Evolutionary conservation across 2,329 filamentous ascomycete genomes (phyloP).

Genomic region (Graphilbum ipis-grandicollis): DNA sequence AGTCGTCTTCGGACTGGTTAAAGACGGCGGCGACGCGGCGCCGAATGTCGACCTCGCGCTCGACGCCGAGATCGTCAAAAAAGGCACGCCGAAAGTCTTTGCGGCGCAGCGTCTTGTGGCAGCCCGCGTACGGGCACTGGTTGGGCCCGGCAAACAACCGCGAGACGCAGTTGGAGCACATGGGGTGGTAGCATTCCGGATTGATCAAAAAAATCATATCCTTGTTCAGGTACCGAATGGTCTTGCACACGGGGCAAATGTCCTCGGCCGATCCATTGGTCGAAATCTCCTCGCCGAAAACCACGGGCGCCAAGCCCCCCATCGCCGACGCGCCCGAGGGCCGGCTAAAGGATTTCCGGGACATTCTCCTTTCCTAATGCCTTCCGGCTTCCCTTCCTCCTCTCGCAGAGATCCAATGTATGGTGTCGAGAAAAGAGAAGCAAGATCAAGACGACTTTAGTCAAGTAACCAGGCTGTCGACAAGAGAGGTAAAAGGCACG

Average conservation of each 20-base stretch:
- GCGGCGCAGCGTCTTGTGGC: slow-evolving; percentile 71
- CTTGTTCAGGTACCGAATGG: slow-evolving; percentile 83
- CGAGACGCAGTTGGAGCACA: slow-evolving; percentile 93
- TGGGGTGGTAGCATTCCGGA: slow-evolving; percentile 96
- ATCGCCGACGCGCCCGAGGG: background rate
- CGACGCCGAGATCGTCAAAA: slow-evolving; percentile 73
- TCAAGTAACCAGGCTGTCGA: no score
- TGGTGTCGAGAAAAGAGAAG: no score
- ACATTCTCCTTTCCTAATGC: no score
- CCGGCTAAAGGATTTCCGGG: background rate
- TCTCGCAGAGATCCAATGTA: no score
- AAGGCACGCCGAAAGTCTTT: slow-evolving; percentile 74
- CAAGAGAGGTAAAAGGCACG: no score
- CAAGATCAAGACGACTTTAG: no score
- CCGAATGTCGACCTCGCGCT: slow-evolving; percentile 86
- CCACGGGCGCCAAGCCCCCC: background rate
- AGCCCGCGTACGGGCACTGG: slow-evolving; percentile 80
- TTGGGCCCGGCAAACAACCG: slow-evolving; percentile 88
- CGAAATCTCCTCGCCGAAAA: background rate
- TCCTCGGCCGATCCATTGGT: slow-evolving; percentile 25
- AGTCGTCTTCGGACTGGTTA: slow-evolving; percentile 81
- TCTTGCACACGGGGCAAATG: slow-evolving; percentile 95
- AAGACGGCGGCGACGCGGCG: slow-evolving; percentile 64
- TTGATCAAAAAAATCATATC: slow-evolving; percentile 94
- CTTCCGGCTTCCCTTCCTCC: no score